Evolutionary conservation across 495 filamentous ascomycete species (phyloP).

Genomic region (Podospora sp.): DNA sequence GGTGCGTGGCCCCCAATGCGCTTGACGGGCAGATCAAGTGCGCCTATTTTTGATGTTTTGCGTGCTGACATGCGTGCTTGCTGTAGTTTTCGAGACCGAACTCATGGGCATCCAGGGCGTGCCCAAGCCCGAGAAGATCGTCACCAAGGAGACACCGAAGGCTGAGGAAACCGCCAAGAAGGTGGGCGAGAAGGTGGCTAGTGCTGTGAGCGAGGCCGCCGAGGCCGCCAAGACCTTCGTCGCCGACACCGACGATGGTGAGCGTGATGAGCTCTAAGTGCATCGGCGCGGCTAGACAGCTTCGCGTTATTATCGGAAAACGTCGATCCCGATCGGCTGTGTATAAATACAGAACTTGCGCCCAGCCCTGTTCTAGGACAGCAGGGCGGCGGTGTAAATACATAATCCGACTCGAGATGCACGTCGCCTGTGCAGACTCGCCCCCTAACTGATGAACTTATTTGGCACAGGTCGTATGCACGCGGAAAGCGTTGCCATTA

Average conservation of each 20-base stretch:
- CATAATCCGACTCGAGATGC: background rate
- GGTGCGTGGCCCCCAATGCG: conserved; percentile 45
- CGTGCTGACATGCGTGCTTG: conserved; percentile 30
- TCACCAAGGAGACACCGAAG: conserved; percentile 43
- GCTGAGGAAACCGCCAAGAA: conserved; percentile 40
- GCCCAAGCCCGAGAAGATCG: conserved; percentile 53
- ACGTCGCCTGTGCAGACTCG: background rate
- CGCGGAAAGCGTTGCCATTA: background rate
- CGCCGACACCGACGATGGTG: conserved; percentile 53
- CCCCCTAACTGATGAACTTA: background rate
- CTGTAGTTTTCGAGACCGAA: conserved; percentile 85
- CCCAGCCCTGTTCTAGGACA: background rate
- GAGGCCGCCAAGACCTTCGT: conserved; percentile 49
- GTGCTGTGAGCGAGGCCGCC: conserved; percentile 46
- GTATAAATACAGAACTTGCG: conserved; percentile 4
- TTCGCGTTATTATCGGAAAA: background rate
- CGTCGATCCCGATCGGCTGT: background rate
- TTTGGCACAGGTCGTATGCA: background rate
- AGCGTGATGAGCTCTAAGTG: conserved; percentile 55
- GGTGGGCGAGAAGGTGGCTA: conserved; percentile 48
- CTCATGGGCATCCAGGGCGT: conserved; percentile 86
- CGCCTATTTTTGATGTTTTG: background rate
- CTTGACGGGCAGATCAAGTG: too few relatives aligned
- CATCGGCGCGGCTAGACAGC: background rate
- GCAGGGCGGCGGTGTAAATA: background rate